These are phyloP conservation scores for Pleurotus cornucopiae DNA, from an alignment of 768 basidiomycete species.

Conservation along the genomic window DNA sequence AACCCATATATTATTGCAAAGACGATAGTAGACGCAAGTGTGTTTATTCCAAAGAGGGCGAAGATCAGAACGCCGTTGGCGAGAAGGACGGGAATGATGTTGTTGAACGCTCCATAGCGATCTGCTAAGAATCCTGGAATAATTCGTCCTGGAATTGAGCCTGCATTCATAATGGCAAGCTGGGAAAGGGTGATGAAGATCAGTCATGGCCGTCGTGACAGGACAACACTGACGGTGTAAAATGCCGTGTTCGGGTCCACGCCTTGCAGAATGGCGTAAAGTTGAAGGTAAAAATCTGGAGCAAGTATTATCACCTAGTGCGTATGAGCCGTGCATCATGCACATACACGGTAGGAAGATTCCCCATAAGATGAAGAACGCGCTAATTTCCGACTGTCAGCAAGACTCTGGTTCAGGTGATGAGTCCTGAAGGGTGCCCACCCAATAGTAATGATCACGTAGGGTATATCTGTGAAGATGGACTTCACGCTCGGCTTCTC, in stretches of 20 bases:
- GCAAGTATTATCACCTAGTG: neutral
- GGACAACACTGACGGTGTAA: conserved; percentile 32
- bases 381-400: conserved; percentile 17
- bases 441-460: conserved; percentile 31
- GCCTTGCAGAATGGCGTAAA: conserved; percentile 42
- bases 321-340: neutral
- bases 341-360: conserved; percentile 47
- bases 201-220: neutral
- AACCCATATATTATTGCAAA: conserved; percentile 50
- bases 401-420: neutral
- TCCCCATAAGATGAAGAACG: conserved; percentile 39
- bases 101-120: conserved; percentile 43
- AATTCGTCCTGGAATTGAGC: conserved; percentile 49
- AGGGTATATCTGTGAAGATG: conserved; percentile 34
- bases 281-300: conserved; percentile 52
- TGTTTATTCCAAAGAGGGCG: conserved; percentile 38
- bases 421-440: conserved; percentile 16
- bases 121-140: conserved; percentile 55
- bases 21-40: conserved; percentile 30
- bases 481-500: conserved; percentile 13
- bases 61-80: conserved; percentile 39
- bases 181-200: conserved; percentile 12
- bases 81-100: conserved; percentile 37
- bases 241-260: conserved; percentile 37
- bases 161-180: conserved; percentile 48